Conservation (phyloP, 495 filamentous ascomycete genomes). For the Aspergillus taichungensis region DNA sequence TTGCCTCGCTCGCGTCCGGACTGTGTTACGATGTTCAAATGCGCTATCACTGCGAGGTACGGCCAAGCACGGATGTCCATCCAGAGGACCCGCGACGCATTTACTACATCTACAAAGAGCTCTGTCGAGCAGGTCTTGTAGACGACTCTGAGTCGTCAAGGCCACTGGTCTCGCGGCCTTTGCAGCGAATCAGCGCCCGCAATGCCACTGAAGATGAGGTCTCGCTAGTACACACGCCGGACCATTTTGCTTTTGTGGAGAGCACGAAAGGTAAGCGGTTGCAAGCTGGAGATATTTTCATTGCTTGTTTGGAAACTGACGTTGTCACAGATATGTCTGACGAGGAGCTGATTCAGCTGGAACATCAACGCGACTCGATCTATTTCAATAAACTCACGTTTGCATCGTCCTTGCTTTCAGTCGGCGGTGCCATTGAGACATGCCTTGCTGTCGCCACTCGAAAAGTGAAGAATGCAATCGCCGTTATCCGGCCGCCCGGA, state of each 20-base stretch:
- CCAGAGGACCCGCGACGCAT: conserved; percentile 92
- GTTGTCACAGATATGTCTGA: conserved; percentile 38
- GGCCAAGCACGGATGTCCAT: conserved; percentile 63
- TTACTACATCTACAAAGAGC: conserved; percentile 75
- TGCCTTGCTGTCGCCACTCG: conserved; percentile 74
- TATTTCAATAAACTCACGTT: conserved; percentile 83
- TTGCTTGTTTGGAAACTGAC: background rate
- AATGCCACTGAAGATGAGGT: conserved; percentile 70
- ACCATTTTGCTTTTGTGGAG: conserved; percentile 71
- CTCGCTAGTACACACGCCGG: conserved; percentile 60
- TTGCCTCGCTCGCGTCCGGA: conserved; percentile 53
- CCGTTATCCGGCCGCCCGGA: conserved; percentile 87
- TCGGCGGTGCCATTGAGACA: conserved; percentile 93
- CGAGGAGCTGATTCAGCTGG: conserved; percentile 55
- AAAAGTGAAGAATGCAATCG: conserved; percentile 84
- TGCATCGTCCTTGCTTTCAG: conserved; percentile 69
- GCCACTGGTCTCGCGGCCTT: conserved; percentile 47
- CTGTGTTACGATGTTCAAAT: conserved; percentile 88
- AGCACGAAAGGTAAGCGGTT: conserved; percentile 40
- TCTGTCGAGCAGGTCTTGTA: conserved; percentile 70
- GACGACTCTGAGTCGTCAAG: conserved; percentile 42
- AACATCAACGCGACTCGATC: conserved; percentile 67
- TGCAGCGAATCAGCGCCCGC: conserved; percentile 69
- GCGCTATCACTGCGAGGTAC: conserved; percentile 81
- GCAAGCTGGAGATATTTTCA: too few species aligned